Conservation (phyloP, 2,329 filamentous ascomycete species). For the Penicillium sp. region DNA sequence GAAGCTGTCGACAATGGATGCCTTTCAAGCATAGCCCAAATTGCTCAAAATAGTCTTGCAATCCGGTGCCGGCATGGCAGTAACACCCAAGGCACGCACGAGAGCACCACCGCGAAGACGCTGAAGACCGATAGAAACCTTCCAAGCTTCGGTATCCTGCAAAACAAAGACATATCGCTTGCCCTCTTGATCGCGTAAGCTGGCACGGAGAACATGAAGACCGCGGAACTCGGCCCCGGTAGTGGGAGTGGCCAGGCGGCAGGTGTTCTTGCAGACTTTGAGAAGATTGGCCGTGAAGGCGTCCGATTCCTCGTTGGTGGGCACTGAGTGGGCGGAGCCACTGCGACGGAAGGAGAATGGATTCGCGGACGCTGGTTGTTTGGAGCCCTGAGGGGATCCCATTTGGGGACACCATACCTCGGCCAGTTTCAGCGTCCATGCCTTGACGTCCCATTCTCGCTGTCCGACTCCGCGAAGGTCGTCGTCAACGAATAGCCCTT, state of each 20-base stretch:
- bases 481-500: conserved; percentile 96
- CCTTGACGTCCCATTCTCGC: conserved; percentile 97
- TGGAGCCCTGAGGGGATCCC: conserved; percentile 41
- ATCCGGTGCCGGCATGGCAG: conserved; percentile 52
- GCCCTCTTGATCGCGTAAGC: conserved; percentile 60
- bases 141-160: conserved; percentile 62
- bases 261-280: conserved; percentile 65
- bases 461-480: conserved; percentile 89
- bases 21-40: conserved; percentile 41
- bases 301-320: conserved; percentile 67
- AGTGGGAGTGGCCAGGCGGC: conserved; percentile 50
- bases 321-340: conserved; percentile 51
- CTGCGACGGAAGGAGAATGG: conserved; percentile 43
- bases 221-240: conserved; percentile 48
- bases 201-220: conserved; percentile 60
- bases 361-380: conserved; percentile 26
- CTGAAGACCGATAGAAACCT: conserved; percentile 61
- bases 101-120: conserved; percentile 58
- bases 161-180: conserved; percentile 65
- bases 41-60: conserved; percentile 42
- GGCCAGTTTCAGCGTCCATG: conserved; percentile 91
- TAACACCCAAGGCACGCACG: conserved; percentile 56
- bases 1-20: background rate
- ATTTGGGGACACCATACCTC: conserved; percentile 80
- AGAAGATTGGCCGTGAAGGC: conserved; percentile 64